phyloP scores from a whole-genome alignment of 2,329 filamentous ascomycete genomes.

The Trichophyton rubrum region DNA sequence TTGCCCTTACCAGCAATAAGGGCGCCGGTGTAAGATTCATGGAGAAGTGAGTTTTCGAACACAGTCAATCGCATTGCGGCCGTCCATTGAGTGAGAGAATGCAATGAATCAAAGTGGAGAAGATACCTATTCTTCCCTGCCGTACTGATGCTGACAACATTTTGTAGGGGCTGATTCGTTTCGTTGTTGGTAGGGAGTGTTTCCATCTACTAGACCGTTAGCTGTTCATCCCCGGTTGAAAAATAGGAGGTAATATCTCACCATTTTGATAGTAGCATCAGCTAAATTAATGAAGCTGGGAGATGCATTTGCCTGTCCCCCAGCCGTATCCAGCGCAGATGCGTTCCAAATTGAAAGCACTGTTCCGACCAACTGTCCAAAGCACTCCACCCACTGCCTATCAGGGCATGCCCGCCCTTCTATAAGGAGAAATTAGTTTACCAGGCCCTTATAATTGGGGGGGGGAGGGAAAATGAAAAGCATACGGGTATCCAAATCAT shows the following conservation, averaged over 20 bases:
- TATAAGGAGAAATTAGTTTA: conserved; percentile 33
- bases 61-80: conserved; percentile 85
- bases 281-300: conserved; percentile 94
- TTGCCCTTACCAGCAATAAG: conserved; percentile 92
- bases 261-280: conserved; percentile 97
- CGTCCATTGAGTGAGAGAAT: conserved; percentile 91
- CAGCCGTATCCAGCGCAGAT: conserved; percentile 74
- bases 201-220: conserved; percentile 52
- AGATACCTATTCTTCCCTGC: conserved; percentile 92
- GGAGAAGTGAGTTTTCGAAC: conserved; percentile 83
- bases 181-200: conserved; percentile 73
- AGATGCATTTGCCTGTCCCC: conserved; percentile 69
- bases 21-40: conserved; percentile 93
- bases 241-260: conserved; percentile 32
- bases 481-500: conserved; percentile 85
- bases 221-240: neutral
- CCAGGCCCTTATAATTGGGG: neutral
- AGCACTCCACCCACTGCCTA: conserved; percentile 89
- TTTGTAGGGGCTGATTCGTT: conserved; percentile 71
- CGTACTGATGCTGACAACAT: conserved; percentile 90
- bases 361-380: conserved; percentile 90
- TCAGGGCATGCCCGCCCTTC: conserved; percentile 78
- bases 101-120: conserved; percentile 88
- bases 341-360: conserved; percentile 94
- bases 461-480: conserved; percentile 16